Base-by-base conservation (phyloP, 2,329 filamentous ascomycete species). In the Trichoderma sp. region DNA sequence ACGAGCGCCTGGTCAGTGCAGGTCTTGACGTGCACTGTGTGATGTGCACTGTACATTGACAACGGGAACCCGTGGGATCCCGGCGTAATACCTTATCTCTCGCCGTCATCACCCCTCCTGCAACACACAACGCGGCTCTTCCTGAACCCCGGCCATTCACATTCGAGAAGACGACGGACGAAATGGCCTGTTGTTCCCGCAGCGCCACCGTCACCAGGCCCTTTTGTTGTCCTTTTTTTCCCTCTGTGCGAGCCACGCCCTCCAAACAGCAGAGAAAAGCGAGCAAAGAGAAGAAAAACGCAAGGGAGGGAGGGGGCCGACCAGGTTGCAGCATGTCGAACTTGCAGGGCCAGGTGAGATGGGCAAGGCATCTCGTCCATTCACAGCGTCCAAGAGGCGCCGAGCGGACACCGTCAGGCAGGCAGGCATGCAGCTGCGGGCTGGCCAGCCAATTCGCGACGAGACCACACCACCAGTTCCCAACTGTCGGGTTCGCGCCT, bases 381-480 rank as follows among this genome's bases (percentile, higher is more conserved):
- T 60, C 65, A 68, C 8, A 26, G 34, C 34, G 4, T 43, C 26
- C 24, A 60, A 18, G 53, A 68, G 51, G 65, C 65, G 65, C 65
- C 65, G 53, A 32, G 65, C 65, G 58, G 47, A 56, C 58, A 60
- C 36, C 21, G 15, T 32, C 28, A 32, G 57, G 28, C 70, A 67
- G 51, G 56, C 61, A 67, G 53, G 67, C 67, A 70, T 28, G 67
- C 67, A 62, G 32, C 24, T 51, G 28, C 51, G 61, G 57, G n/a
- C 65, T 58, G 71, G 56, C 47, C 57, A 18, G 43, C 36, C 65
- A 58, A 51, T 43, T 14, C 15, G 66, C 65, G 28, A 60, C 58
- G 43, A 72, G 71, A 51, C 71, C 71, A 72, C 71, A 72, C 71
- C 71, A 64, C 71, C 71, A 70, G 66, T 72, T 72, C 71, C 71